Percentiles rank a stretch among this genome's conserved stretches.
These are phyloP conservation scores for Asterochloris sp. DNA, from an alignment of 139 green algal species.

Conservation along the genomic window DNA sequence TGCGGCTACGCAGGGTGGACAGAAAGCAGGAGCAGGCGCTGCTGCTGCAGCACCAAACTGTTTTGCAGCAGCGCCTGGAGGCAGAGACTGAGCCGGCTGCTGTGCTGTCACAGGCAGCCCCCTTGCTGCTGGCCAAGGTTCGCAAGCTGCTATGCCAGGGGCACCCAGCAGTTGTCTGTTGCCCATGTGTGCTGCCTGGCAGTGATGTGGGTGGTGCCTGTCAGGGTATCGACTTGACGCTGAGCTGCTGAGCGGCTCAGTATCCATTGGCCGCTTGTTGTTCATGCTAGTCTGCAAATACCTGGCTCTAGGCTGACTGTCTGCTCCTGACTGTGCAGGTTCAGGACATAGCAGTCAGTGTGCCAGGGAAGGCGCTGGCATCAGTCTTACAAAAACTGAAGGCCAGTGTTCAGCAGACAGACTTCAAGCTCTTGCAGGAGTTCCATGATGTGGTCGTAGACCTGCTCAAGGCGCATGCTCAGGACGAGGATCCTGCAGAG, in stretches of 20 bases:
- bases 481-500: too few relatives aligned
- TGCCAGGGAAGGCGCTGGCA: constrained; percentile 59
- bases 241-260: neutral
- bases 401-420: constrained; percentile 6
- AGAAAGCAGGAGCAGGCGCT: constrained; percentile 70
- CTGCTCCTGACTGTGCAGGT: constrained; percentile 10
- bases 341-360: constrained; percentile 32
- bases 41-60: constrained; percentile 30
- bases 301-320: neutral
- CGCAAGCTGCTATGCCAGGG: neutral
- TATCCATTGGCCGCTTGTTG: neutral
- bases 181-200: neutral
- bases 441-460: constrained; percentile 45
- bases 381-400: constrained; percentile 35
- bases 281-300: neutral
- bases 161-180: neutral
- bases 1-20: constrained; percentile 64
- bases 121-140: constrained; percentile 56
- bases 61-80: constrained; percentile 26
- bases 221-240: neutral
- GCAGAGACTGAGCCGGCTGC: constrained; percentile 46
- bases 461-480: constrained; percentile 2
- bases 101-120: constrained; percentile 62
- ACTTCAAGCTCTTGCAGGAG: constrained; percentile 19
- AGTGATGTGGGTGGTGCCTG: neutral